Base-by-base conservation (phyloP, 257 asterid genomes). In the Paraleonurus japonicus region DNA sequence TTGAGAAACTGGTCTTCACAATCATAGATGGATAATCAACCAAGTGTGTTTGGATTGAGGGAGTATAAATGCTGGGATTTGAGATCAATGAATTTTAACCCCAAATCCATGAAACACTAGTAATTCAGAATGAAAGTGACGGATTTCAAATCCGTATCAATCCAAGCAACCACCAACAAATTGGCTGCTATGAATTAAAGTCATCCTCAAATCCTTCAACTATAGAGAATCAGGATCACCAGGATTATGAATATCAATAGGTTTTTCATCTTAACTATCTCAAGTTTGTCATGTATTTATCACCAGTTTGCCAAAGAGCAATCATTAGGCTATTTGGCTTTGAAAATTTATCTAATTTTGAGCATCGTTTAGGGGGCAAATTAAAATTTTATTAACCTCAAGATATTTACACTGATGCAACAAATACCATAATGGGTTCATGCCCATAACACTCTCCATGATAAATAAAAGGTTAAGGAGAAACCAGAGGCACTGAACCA, bases 401-500 rank as follows among this genome's bases (percentile, higher is more conserved):
- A 9, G 33, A 35, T 20, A 33, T 58, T 33, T 33, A 54, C 6
- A 30, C 4, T 20, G 4, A 71, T 15, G 77, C 50, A 65, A 43
- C 17, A 43, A 41, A 37, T 23, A 63, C 60, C 17, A 35, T 37
- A 19, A 22, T 15, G 68, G 39, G 48, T 51, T 35, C 53, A 72
- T 50, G 51, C 37, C 27, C 58, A 23, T 5, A 45, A 26, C 37
- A 41, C 11, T 50, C 47, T 20, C 55, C 58, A 70, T 3, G 41
- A 23, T 19, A 61, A 43, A 26, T 65, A 32, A 8, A 62, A 28
- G 63, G 24, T 50, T 26, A 23, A 27, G 54, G 12, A 20, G 28
- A 19, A 15, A 22, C 23, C 51, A 55, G 20, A 33, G 66, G 59
- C 71, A 63, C 59, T 64, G 55, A 28, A 72, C 71, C 55, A 73